Conservation (phyloP, 2,329 filamentous ascomycete species). For the Parastagonospora nodorum region DNA sequence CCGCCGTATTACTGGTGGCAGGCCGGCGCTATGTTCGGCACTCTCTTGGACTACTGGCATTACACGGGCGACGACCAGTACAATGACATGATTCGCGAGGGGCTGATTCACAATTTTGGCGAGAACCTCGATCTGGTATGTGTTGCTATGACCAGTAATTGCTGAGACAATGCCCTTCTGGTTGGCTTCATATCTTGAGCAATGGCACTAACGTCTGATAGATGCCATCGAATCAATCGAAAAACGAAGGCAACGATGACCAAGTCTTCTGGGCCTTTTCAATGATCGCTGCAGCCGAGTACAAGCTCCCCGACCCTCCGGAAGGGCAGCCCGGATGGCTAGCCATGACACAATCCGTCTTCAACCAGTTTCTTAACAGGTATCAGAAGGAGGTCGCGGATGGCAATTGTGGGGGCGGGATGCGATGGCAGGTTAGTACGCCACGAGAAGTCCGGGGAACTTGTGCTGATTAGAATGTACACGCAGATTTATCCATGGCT, state of each 20-base stretch:
- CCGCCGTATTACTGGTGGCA: conserved; percentile 70
- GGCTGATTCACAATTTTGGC: conserved; percentile 39
- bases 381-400: conserved; percentile 34
- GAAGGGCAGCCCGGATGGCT: conserved; percentile 50
- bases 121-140: conserved; percentile 34
- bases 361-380: conserved; percentile 44
- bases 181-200: too few species aligned
- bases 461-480: background rate
- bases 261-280: conserved; percentile 64
- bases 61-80: conserved; percentile 76
- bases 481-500: conserved; percentile 41
- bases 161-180: too few species aligned
- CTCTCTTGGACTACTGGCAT: conserved; percentile 83
- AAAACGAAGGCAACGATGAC: conserved; percentile 59
- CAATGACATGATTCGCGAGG: conserved; percentile 68
- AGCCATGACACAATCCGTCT: conserved; percentile 49
- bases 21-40: conserved; percentile 71
- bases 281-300: conserved; percentile 62
- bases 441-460: too few species aligned
- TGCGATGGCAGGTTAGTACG: conserved; percentile 34
- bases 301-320: conserved; percentile 51
- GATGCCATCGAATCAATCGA: conserved; percentile 45
- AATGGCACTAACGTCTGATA: conserved; percentile 15
- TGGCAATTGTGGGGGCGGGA: conserved; percentile 38
- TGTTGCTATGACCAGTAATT: background rate